These are phyloP conservation scores for Diphasiastrum complanatum DNA, from an alignment of 83 land plant species.

Conservation along the genomic window DNA sequence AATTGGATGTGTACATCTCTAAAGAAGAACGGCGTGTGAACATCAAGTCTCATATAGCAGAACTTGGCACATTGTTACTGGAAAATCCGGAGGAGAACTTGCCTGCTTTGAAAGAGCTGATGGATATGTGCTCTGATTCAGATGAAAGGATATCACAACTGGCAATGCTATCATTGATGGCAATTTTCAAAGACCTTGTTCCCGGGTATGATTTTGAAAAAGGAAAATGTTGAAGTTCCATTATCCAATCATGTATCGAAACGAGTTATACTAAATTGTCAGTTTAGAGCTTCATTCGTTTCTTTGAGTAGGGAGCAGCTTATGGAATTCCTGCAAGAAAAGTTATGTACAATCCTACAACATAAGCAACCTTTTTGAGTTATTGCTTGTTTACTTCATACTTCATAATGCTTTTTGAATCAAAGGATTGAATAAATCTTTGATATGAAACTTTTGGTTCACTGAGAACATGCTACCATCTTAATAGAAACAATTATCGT, in stretches of 20 bases:
- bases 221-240: not conserved
- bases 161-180: conserved; percentile 73
- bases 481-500: not conserved
- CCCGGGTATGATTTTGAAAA: conserved; percentile 57
- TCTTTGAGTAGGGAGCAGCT: not conserved
- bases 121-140: conserved; percentile 52
- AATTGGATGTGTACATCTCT: no score
- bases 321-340: not conserved
- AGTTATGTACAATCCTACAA: no score
- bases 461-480: not conserved
- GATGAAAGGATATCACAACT: conserved; percentile 54
- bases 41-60: no score
- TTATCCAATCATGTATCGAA: not conserved
- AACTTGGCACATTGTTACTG: no score
- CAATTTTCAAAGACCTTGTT: conserved; percentile 84
- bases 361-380: no score
- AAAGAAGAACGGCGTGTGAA: no score
- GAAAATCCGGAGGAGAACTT: conserved; percentile 75
- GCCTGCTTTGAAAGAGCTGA: conserved; percentile 59
- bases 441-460: not conserved
- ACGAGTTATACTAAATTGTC: not conserved
- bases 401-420: no score
- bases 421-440: no score
- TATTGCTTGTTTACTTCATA: no score
- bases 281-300: not conserved